Conservation (phyloP, 2,329 filamentous ascomycete genomes). For the Talaromyces rugulosus region DNA sequence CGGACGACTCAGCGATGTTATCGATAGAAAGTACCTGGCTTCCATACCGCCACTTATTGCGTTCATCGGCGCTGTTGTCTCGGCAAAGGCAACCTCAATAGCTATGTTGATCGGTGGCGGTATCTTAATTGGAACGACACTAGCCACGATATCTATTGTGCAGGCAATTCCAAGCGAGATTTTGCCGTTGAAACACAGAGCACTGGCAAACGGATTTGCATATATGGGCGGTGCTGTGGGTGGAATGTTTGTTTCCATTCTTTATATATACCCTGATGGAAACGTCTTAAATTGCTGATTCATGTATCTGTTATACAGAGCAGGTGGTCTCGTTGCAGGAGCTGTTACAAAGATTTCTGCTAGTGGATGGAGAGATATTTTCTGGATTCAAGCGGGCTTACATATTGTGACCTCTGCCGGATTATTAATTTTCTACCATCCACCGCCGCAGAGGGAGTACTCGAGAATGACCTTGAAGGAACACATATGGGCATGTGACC, state of each 20-base stretch:
- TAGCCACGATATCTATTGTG: slow-evolving; percentile 9
- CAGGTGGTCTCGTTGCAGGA: slow-evolving; percentile 1
- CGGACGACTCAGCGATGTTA: slow-evolving; percentile 8
- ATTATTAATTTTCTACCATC: slow-evolving; percentile 9
- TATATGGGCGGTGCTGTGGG: slow-evolving; percentile 10
- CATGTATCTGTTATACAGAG: neutral
- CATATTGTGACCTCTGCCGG: slow-evolving; percentile 7
- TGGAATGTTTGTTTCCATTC: slow-evolving; percentile 1
- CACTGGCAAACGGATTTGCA: slow-evolving; percentile 11
- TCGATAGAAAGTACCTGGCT: slow-evolving; percentile 10
- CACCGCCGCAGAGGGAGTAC: slow-evolving; percentile 1
- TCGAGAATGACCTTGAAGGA: slow-evolving; percentile 1
- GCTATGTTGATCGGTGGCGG: slow-evolving; percentile 10
- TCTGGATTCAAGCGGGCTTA: slow-evolving; percentile 11
- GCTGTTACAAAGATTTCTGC: slow-evolving; percentile 3
- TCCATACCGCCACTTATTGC: slow-evolving; percentile 7
- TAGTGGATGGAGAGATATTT: slow-evolving; percentile 9
- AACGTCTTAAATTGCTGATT: neutral
- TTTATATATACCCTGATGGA: neutral
- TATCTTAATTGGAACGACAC: slow-evolving; percentile 6
- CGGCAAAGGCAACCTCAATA: slow-evolving; percentile 9
- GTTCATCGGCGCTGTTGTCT: slow-evolving; percentile 6
- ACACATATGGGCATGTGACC: slow-evolving; percentile 11
- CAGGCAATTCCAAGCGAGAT: slow-evolving; percentile 10
- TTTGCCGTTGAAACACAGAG: slow-evolving; percentile 9